Percentiles rank a stretch among this genome's conserved stretches.
Conservation (phyloP, 2,329 filamentous ascomycete species). For the Epichloe typhina region DNA sequence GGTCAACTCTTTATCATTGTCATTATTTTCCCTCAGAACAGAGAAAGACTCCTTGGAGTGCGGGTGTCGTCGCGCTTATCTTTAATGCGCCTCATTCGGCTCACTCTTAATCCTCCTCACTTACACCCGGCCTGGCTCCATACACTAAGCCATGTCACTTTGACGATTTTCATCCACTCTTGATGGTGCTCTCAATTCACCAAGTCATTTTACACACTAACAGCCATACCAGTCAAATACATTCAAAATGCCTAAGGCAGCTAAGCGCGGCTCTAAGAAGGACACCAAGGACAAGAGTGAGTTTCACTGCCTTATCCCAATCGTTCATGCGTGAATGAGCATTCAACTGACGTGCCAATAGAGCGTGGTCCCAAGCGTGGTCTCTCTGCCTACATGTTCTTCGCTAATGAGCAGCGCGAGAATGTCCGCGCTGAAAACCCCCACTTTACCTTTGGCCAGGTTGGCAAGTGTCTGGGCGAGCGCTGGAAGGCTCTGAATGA, state of each 20-base stretch:
- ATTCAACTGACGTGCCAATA: constrained; percentile 22
- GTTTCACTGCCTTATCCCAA: constrained; percentile 11
- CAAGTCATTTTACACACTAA: neutral
- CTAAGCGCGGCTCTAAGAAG: constrained; percentile 40
- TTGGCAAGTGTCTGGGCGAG: constrained; percentile 96
- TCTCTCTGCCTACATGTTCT: constrained; percentile 99
- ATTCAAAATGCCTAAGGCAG: constrained; percentile 45
- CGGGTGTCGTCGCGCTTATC: constrained; percentile 10
- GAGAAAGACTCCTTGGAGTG: constrained; percentile 5
- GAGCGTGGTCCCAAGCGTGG: constrained; percentile 79
- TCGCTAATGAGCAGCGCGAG: constrained; percentile 97
- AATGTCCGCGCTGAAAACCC: constrained; percentile 98
- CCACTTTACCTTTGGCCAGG: constrained; percentile 94
- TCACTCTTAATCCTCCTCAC: neutral
- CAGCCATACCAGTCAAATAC: constrained; percentile 11
- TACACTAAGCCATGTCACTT: neutral
- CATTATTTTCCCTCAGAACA: neutral
- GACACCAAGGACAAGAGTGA: constrained; percentile 48
- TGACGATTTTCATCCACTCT: neutral
- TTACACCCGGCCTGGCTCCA: neutral
- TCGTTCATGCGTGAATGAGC: neutral
- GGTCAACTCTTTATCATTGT: neutral
- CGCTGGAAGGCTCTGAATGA: constrained; percentile 95
- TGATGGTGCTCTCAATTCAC: neutral
- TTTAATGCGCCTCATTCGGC: constrained; percentile 13